A percentile compares a stretch with the other conserved stretches of the same genome.
Conservation (phyloP, 2,329 filamentous ascomycete genomes). For the Aspergillus fumigatus region DNA sequence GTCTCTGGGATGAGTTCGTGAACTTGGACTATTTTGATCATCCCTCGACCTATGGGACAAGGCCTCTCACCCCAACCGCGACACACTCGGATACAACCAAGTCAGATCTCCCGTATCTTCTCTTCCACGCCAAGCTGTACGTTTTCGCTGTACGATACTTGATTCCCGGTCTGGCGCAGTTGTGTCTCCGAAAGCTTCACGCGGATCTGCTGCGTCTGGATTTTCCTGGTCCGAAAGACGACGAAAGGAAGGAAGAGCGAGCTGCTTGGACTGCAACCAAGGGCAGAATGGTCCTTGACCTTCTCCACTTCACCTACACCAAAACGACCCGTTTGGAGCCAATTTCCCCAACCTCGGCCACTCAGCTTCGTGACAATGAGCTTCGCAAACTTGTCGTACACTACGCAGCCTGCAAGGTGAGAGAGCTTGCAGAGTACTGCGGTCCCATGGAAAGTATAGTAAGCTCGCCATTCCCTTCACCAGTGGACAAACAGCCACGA, state of each 20-base stretch:
- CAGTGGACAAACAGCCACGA: slow-evolving; percentile 16
- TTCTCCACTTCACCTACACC: slow-evolving; percentile 37
- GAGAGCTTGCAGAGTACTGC: slow-evolving; percentile 34
- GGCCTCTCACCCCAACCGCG: slow-evolving; percentile 7
- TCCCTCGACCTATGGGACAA: slow-evolving; percentile 8
- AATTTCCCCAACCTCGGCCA: slow-evolving; percentile 31
- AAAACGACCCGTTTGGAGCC: slow-evolving; percentile 39
- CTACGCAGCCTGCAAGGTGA: slow-evolving; percentile 39
- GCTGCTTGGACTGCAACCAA: slow-evolving; percentile 24
- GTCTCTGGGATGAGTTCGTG: slow-evolving; percentile 37
- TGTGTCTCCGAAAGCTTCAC: slow-evolving; percentile 39
- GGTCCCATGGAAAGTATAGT: slow-evolving; percentile 22
- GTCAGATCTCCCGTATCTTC: slow-evolving; percentile 33
- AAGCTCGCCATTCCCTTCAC: slow-evolving; percentile 16
- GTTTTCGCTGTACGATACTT: slow-evolving; percentile 41
- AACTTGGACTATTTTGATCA: slow-evolving; percentile 32
- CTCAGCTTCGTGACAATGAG: slow-evolving; percentile 36
- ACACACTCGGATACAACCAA: slow-evolving; percentile 6
- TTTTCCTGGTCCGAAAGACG: slow-evolving; percentile 16
- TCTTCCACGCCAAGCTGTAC: slow-evolving; percentile 43
- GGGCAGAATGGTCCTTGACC: slow-evolving; percentile 33
- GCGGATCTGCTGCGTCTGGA: slow-evolving; percentile 31
- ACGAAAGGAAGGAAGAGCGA: slow-evolving; percentile 17
- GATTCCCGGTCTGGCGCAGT: slow-evolving; percentile 36
- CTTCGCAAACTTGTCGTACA: slow-evolving; percentile 37